phyloP scores from a whole-genome alignment of 2,329 filamentous ascomycete genomes.

The Penicillium sp. region DNA sequence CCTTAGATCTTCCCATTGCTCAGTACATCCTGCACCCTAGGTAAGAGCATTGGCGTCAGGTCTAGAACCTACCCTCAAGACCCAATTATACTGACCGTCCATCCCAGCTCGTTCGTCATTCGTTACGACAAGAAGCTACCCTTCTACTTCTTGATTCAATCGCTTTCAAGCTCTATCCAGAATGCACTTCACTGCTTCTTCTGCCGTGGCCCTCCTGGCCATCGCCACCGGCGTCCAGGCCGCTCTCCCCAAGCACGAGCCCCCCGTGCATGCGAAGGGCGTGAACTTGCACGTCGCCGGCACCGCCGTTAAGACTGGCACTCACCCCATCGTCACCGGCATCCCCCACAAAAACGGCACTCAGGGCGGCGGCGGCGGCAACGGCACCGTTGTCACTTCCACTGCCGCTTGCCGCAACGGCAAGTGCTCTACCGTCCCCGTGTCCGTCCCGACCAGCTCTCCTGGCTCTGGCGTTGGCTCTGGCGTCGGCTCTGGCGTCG shows the following conservation, averaged over 20 bases:
- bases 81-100: conserved; percentile 4
- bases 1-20: conserved; percentile 10
- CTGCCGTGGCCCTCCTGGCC: conserved; percentile 20
- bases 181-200: conserved; percentile 33
- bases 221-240: conserved; percentile 19
- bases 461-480: background rate
- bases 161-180: conserved; percentile 16
- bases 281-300: conserved; percentile 3
- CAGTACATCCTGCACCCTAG: conserved; percentile 3
- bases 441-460: background rate
- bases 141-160: conserved; percentile 17
- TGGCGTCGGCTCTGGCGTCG: conserved; percentile 1
- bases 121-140: conserved; percentile 21
- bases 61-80: background rate
- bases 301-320: conserved; percentile 15
- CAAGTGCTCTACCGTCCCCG: conserved; percentile 6
- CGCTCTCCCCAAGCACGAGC: conserved; percentile 12
- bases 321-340: conserved; percentile 22
- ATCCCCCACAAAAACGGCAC: conserved; percentile 10
- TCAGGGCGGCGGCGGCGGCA: conserved; percentile 3
- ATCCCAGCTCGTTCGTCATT: conserved; percentile 18
- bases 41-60: conserved; percentile 3
- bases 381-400: conserved; percentile 14
- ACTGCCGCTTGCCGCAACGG: conserved; percentile 9
- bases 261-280: conserved; percentile 14